Base-by-base conservation (phyloP, 2,329 filamentous ascomycete species). In the Septoria petroselini region DNA sequence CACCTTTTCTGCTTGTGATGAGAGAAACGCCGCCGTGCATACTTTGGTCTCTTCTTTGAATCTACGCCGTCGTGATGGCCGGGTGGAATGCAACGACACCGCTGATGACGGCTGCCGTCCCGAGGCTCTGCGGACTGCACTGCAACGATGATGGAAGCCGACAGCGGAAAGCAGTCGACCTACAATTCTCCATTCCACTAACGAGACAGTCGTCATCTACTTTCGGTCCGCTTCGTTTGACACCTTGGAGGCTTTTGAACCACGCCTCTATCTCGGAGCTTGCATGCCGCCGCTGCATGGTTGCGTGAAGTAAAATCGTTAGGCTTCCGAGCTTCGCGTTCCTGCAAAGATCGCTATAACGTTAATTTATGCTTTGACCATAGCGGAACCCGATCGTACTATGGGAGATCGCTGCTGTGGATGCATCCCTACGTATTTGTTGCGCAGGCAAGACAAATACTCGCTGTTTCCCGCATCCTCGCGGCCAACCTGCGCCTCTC, bases 341-440 rank as follows among this genome's bases (percentile, higher is more conserved):
- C 31, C 34, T 47, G 49, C 50, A 43, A 39, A 48, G 25, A 19
- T 35, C 31, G 44, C 41, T 33, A 42, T 29, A 48, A 44, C 31
- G 39, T 44, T 44, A 48, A 44, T 41, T 21, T 48, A 38, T 39
- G 31, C 37, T 51, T 45, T 37, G 42, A 42, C 42, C 31, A 45
- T 42, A 18, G 34, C 30, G 21, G 41, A 17, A 19, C 30, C 33
- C 27, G 50, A 44, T 44, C 50, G 33, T 23, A 21, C 19, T 17
- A 48, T 37, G 42, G 39, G 40, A 18, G 37, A 48, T 52, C 44
- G 35, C 30, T n/a, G 39, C 31, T 40, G 29, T 33, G n/a, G 14
- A 37, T 38, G 35, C 35, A 17, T 21, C 18, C 35, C 35, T 6
- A 18, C 7, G 5, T 38, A 38, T 38, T 38, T 38, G 35, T 38